Conservation (phyloP, 2,329 filamentous ascomycete genomes). For the Venturia nashicola region DNA sequence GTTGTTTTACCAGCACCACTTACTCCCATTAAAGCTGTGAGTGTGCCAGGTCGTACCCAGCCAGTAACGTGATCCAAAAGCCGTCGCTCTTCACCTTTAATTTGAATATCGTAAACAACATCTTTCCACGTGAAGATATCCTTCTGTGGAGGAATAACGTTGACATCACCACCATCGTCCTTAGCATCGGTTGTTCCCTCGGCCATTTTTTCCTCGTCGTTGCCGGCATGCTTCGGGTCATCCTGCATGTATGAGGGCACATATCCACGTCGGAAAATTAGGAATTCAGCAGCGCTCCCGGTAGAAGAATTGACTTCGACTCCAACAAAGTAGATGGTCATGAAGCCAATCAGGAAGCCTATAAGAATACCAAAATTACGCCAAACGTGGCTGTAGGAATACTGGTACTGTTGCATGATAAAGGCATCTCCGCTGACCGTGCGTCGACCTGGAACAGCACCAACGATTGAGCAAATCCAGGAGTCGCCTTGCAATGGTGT, state of each 20-base stretch:
- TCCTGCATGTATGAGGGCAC: slow-evolving; percentile 47
- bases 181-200: slow-evolving; percentile 39
- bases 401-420: slow-evolving; percentile 42
- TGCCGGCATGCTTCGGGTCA: slow-evolving; percentile 34
- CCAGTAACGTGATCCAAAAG: slow-evolving; percentile 42
- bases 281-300: slow-evolving; percentile 52
- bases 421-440: slow-evolving; percentile 44
- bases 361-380: slow-evolving; percentile 43
- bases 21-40: slow-evolving; percentile 42
- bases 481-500: slow-evolving; percentile 41
- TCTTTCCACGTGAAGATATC: slow-evolving; percentile 40
- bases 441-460: slow-evolving; percentile 39
- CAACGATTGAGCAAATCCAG: slow-evolving; percentile 41
- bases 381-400: slow-evolving; percentile 48
- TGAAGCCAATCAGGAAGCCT: slow-evolving; percentile 48
- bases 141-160: slow-evolving; percentile 9
- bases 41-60: slow-evolving; percentile 43
- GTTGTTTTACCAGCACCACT: slow-evolving; percentile 78
- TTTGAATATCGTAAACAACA: slow-evolving; percentile 41
- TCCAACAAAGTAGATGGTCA: slow-evolving; percentile 48
- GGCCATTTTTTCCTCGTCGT: slow-evolving; percentile 50
- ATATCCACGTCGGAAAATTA: slow-evolving; percentile 44
- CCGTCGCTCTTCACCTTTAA: slow-evolving; percentile 37
- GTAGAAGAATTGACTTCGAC: slow-evolving; percentile 54
- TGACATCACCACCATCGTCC: slow-evolving; percentile 19